A percentile compares a stretch with the other conserved stretches of the same genome.
Conservation (phyloP, 1,284 basidiomycete genomes). For the Puccinia hordei region DNA sequence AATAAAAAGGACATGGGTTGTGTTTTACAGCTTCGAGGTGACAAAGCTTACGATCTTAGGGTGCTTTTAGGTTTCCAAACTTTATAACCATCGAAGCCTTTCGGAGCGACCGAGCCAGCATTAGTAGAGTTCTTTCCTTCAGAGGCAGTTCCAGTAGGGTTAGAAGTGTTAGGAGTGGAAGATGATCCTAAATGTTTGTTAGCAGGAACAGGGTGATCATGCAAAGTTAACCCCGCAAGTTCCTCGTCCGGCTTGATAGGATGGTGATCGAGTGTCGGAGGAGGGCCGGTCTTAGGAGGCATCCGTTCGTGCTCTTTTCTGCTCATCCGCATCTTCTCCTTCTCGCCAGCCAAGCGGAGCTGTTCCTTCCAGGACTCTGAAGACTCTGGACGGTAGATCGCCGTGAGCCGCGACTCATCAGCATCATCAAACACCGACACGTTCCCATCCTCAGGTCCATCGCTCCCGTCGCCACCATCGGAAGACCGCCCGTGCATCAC, state of each 20-base stretch:
- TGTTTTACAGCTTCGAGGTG: no score
- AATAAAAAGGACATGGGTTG: constrained; percentile 54
- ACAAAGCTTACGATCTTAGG: constrained; percentile 76
- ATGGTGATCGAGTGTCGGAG: background rate
- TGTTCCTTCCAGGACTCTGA: constrained; percentile 78
- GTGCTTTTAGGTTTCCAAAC: constrained; percentile 78
- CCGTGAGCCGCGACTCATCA: constrained; percentile 69
- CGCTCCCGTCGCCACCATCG: background rate
- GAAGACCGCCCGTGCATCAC: constrained; percentile 6
- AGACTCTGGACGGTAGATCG: constrained; percentile 82
- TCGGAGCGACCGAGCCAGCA: constrained; percentile 3
- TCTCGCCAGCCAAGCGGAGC: constrained; percentile 57
- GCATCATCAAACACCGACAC: constrained; percentile 60
- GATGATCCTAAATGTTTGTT: background rate
- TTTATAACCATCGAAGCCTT: constrained; percentile 63
- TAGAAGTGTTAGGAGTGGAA: background rate
- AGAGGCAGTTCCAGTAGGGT: background rate
- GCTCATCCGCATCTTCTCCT: constrained; percentile 34
- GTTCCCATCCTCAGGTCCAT: constrained; percentile 4
- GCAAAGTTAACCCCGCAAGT: constrained; percentile 28
- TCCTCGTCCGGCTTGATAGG: constrained; percentile 31
- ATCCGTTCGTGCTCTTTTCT: constrained; percentile 58
- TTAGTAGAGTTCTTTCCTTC: constrained; percentile 6
- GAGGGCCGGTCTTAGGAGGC: background rate
- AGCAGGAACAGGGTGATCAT: constrained; percentile 18